Evolutionary conservation across 148 eudicot genomes (phyloP).

Genomic region (Chenopodium quinoa): DNA sequence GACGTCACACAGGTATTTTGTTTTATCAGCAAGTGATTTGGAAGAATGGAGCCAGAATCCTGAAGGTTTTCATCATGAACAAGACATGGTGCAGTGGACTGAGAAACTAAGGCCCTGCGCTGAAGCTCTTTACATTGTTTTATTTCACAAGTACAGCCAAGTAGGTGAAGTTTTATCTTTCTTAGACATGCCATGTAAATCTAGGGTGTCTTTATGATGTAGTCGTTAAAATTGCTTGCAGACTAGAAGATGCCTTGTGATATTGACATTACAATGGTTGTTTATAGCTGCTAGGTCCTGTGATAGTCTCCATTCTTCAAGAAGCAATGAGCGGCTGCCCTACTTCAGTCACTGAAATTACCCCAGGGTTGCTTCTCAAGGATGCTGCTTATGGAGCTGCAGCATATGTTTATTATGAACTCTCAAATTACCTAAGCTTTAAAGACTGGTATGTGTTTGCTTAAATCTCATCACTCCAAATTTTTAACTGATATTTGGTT

Average conservation of each 20-base stretch:
- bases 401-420: slow-evolving; percentile 95
- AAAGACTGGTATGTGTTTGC: slow-evolving; percentile 71
- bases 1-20: slow-evolving; percentile 76
- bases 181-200: slow-evolving; percentile 7
- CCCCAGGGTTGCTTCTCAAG: slow-evolving; percentile 84
- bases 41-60: slow-evolving; percentile 93
- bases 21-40: slow-evolving; percentile 83
- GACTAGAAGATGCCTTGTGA: slow-evolving; percentile 20
- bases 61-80: slow-evolving; percentile 93
- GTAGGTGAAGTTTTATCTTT: slow-evolving; percentile 44
- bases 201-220: slow-evolving; percentile 12
- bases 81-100: slow-evolving; percentile 94
- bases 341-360: slow-evolving; percentile 72
- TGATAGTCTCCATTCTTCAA: slow-evolving; percentile 94
- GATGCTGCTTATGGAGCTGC: slow-evolving; percentile 99
- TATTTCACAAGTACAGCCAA: slow-evolving; percentile 94
- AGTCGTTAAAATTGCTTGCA: slow-evolving; percentile 14
- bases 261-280: slow-evolving; percentile 21
- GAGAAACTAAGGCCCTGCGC: slow-evolving; percentile 98
- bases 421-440: slow-evolving; percentile 95
- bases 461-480: slow-evolving; percentile 1
- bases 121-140: slow-evolving; percentile 91
- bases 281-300: slow-evolving; percentile 89
- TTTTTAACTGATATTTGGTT: background rate
- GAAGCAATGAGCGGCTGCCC: slow-evolving; percentile 96